Evolutionary conservation across 805 yeast species (phyloP).

Genomic region (Cyberlindnera xishuangbannaensis): DNA sequence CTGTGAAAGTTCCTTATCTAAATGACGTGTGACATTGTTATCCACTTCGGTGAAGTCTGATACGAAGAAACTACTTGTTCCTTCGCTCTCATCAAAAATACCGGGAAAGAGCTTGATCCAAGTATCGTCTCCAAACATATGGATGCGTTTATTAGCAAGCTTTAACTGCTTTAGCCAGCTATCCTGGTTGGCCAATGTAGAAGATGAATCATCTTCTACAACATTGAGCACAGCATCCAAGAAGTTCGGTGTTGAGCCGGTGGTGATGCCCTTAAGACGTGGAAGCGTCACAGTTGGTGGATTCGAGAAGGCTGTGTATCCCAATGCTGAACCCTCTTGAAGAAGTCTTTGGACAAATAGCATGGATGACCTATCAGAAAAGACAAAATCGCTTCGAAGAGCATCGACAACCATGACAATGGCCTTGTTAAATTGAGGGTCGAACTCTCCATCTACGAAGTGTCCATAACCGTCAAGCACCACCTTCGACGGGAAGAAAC

Average conservation of each 20-base stretch:
- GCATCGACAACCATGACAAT: slow-evolving; percentile 92
- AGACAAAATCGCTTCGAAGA: slow-evolving; percentile 81
- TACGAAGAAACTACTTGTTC: slow-evolving; percentile 91
- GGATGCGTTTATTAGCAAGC: slow-evolving; percentile 35
- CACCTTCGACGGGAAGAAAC: slow-evolving; percentile 90
- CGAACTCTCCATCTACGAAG: slow-evolving; percentile 26
- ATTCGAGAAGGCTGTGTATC: slow-evolving; percentile 85
- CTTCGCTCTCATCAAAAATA: slow-evolving; percentile 63
- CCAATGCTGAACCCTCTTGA: slow-evolving; percentile 64
- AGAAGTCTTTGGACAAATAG: slow-evolving; percentile 58
- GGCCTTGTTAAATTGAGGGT: slow-evolving; percentile 55
- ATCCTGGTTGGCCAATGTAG: slow-evolving; percentile 65
- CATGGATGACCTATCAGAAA: slow-evolving; percentile 61
- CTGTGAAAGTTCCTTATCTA: slow-evolving; percentile 49
- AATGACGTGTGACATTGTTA: slow-evolving; percentile 83
- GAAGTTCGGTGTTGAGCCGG: slow-evolving; percentile 92
- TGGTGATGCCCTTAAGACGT: slow-evolving; percentile 84
- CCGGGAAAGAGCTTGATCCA: slow-evolving; percentile 89
- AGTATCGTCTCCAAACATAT: slow-evolving; percentile 96
- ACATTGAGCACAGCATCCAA: slow-evolving; percentile 91
- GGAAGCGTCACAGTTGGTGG: slow-evolving; percentile 98
- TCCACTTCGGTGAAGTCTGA: slow-evolving; percentile 95
- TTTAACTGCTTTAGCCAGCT: slow-evolving; percentile 77
- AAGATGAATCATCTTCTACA: slow-evolving; percentile 81
- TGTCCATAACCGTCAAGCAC: slow-evolving; percentile 57